phyloP scores from a whole-genome alignment of 106 monocot genomes.

The Dactylorhiza incarnata region DNA sequence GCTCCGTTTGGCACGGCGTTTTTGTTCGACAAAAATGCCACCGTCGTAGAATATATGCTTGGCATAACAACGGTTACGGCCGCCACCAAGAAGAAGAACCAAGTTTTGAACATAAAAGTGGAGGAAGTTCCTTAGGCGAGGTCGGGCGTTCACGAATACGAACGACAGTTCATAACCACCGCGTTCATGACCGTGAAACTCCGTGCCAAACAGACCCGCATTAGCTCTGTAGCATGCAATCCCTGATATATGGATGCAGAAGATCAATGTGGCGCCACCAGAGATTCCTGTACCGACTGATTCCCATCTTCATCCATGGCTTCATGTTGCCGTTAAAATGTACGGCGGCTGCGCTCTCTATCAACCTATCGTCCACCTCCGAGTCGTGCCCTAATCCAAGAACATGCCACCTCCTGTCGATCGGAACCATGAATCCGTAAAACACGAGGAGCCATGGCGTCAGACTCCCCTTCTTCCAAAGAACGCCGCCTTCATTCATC shows the following conservation, averaged over 20 bases:
- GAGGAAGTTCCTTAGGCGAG: too few species aligned
- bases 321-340: conserved; percentile 51
- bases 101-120: too few species aligned
- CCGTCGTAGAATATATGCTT: too few species aligned
- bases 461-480: conserved; percentile 39
- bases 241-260: background rate
- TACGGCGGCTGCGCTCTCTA: conserved; percentile 38
- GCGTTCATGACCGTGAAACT: too few species aligned
- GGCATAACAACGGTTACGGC: too few species aligned
- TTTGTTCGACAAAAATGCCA: too few species aligned
- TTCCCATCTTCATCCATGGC: conserved; percentile 48
- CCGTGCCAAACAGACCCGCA: too few species aligned
- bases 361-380: conserved; percentile 39
- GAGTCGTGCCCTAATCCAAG: conserved; percentile 35
- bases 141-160: too few species aligned
- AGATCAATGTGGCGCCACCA: conserved; percentile 32
- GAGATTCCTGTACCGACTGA: conserved; percentile 29
- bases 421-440: conserved; percentile 39
- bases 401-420: conserved; percentile 53
- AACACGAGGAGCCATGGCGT: conserved; percentile 36
- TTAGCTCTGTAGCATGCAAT: background rate
- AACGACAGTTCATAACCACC: too few species aligned
- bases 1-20: too few species aligned
- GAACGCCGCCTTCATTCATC: conserved; percentile 30
- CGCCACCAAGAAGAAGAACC: too few species aligned